phyloP scores from a whole-genome alignment of 208 protist genomes.

The Wallacemonas sp. region DNA sequence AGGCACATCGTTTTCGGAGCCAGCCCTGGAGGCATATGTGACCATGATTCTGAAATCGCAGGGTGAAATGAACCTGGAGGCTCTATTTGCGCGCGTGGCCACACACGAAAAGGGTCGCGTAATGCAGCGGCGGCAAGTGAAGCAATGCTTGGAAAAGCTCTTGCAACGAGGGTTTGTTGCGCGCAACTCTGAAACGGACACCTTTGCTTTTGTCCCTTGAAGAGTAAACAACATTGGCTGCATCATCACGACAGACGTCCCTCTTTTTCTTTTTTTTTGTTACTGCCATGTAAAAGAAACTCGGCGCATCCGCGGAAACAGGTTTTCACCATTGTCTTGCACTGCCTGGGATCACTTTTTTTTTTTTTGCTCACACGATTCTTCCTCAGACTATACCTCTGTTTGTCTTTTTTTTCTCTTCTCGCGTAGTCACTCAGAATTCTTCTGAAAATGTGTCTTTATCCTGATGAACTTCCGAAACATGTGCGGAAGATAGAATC shows the following conservation, averaged over 20 bases:
- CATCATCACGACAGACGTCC: neutral
- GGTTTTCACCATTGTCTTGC: no score
- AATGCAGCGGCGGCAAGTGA: conserved; percentile 11
- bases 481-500: no score
- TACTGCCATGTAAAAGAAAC: no score
- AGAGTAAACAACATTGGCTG: neutral
- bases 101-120: neutral
- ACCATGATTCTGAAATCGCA: conserved; percentile 9
- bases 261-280: conserved; percentile 16
- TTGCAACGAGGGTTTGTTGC: conserved; percentile 11
- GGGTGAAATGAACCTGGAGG: neutral
- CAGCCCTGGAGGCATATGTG: neutral
- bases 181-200: neutral
- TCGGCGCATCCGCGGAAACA: no score
- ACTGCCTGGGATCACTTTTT: no score
- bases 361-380: no score
- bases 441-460: no score
- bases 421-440: no score
- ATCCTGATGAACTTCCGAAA: no score
- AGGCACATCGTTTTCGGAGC: neutral
- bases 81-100: neutral
- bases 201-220: conserved; percentile 18
- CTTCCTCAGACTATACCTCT: no score
- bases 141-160: conserved; percentile 12
- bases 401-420: no score